Evolutionary conservation across 2,329 filamentous ascomycete species (phyloP).

Genomic region (Plenodomus lindquistii): DNA sequence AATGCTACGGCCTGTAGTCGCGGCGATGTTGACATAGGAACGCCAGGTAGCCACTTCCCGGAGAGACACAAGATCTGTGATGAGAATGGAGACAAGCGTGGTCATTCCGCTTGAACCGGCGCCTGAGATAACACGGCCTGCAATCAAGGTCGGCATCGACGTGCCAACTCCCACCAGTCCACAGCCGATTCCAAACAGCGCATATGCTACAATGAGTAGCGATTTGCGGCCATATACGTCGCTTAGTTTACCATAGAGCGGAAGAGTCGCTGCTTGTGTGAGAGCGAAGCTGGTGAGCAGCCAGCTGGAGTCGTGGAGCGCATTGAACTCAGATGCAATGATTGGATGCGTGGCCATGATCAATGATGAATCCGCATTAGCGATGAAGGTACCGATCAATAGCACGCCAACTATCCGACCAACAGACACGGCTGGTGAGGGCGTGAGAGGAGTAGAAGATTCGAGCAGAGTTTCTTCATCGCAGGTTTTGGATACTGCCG

Average conservation of each 20-base stretch:
- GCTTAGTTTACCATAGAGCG: slow-evolving; percentile 49
- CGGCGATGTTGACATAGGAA: slow-evolving; percentile 57
- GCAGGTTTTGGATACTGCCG: neutral
- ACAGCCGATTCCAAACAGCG: slow-evolving; percentile 46
- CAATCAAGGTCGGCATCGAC: slow-evolving; percentile 21
- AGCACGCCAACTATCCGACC: slow-evolving; percentile 19
- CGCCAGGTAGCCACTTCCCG: slow-evolving; percentile 54
- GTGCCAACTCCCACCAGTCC: slow-evolving; percentile 4
- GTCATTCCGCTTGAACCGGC: slow-evolving; percentile 71
- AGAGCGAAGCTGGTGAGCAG: slow-evolving; percentile 51
- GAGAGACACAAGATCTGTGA: slow-evolving; percentile 55
- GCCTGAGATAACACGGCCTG: slow-evolving; percentile 62
- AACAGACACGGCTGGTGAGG: slow-evolving; percentile 6
- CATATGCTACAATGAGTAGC: slow-evolving; percentile 46
- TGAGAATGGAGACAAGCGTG: slow-evolving; percentile 49
- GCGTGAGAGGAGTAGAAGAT: neutral
- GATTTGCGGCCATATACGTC: slow-evolving; percentile 52
- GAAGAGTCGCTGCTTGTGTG: slow-evolving; percentile 47
- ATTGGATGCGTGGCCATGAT: slow-evolving; percentile 67
- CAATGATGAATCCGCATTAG: slow-evolving; percentile 66
- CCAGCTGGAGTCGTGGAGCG: slow-evolving; percentile 49
- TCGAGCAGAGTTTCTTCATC: slow-evolving; percentile 17
- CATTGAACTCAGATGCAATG: slow-evolving; percentile 53
- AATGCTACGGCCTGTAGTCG: slow-evolving; percentile 54
- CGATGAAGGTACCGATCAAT: slow-evolving; percentile 58